Conservation (phyloP, 1,284 basidiomycete genomes). For the Peniophora sp. region DNA sequence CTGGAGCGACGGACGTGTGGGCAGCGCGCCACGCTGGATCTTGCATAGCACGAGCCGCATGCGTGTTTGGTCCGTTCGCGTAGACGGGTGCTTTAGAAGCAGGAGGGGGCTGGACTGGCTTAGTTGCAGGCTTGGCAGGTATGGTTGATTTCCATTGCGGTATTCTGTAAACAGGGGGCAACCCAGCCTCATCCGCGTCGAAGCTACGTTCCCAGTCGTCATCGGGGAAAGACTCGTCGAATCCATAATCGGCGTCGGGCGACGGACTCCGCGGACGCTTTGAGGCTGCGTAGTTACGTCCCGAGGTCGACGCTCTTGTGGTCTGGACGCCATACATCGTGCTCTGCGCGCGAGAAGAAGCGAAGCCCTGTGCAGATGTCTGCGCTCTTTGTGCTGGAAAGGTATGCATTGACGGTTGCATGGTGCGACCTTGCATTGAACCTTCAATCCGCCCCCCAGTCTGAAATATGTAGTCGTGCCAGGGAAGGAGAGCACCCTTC, state of each 20-base stretch:
- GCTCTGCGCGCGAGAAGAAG: background rate
- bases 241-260: background rate
- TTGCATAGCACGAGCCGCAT: conserved; percentile 71
- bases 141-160: no score
- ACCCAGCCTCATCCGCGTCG: background rate
- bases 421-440: conserved; percentile 36
- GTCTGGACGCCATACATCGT: background rate
- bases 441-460: conserved; percentile 37
- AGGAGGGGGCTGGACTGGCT: background rate
- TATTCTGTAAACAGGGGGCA: background rate
- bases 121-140: background rate
- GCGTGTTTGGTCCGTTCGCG: conserved; percentile 58
- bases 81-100: conserved; percentile 30
- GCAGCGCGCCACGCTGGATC: conserved; percentile 78
- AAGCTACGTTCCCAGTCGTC: background rate
- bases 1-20: conserved; percentile 81
- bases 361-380: background rate
- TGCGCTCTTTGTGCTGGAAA: conserved; percentile 14
- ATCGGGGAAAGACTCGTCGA: background rate
- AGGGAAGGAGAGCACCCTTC: conserved; percentile 64
- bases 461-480: conserved; percentile 60
- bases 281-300: no score
- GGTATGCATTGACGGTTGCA: conserved; percentile 25
- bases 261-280: background rate
- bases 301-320: background rate